Percentiles rank a stretch among this genome's conserved stretches.
These are phyloP conservation scores for Aegilops sharonensis DNA, from an alignment of 176 grass and related monocot genomes.

Conservation along the genomic window DNA sequence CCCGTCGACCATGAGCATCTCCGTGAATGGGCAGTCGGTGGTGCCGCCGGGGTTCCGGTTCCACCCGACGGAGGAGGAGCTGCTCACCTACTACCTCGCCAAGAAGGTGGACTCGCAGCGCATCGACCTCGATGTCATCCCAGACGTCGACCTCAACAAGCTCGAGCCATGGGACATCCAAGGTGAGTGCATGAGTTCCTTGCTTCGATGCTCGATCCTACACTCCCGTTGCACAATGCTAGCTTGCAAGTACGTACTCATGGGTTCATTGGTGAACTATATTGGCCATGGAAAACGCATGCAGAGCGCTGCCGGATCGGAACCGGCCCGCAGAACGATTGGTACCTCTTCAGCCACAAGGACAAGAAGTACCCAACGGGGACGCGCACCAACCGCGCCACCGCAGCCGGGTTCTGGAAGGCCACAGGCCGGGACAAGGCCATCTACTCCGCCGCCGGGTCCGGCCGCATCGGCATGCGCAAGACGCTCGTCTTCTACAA, in stretches of 20 bases:
- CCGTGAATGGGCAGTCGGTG: too few species aligned
- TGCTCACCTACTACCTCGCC: constrained; percentile 80
- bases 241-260: too few species aligned
- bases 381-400: constrained; percentile 83
- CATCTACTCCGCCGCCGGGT: constrained; percentile 45
- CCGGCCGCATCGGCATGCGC: constrained; percentile 73
- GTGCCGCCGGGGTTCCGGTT: constrained; percentile 78
- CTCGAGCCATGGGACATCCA: constrained; percentile 94
- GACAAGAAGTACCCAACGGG: constrained; percentile 59
- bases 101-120: constrained; percentile 74
- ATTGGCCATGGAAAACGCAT: not conserved
- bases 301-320: too few species aligned
- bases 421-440: constrained; percentile 87
- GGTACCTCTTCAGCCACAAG: too few species aligned
- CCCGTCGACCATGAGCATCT: too few species aligned
- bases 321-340: too few species aligned
- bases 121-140: constrained; percentile 89
- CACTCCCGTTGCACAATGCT: too few species aligned
- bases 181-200: too few species aligned
- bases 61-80: constrained; percentile 93
- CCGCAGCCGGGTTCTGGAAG: constrained; percentile 83
- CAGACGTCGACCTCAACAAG: constrained; percentile 84
- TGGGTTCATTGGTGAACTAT: too few species aligned
- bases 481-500: constrained; percentile 95
- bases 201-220: too few species aligned